A percentile compares a stretch with the other conserved stretches of the same genome.
Conservation (phyloP, 495 filamentous ascomycete species). For the Podospora tetraspora region DNA sequence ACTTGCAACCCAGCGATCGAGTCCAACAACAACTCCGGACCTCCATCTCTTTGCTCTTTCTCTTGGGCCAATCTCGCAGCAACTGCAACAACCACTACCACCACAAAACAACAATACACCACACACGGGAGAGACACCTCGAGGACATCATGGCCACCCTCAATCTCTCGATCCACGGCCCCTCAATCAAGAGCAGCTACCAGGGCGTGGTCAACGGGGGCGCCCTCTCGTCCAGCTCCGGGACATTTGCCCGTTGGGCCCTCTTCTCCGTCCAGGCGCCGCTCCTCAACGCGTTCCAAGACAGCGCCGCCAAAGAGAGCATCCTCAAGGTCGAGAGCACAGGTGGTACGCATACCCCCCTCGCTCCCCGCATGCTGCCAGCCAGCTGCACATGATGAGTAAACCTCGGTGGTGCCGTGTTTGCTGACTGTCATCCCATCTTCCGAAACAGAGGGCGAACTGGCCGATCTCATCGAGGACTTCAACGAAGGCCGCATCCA, state of each 20-base stretch:
- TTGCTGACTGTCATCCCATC: constrained; percentile 1
- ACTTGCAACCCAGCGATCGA: not conserved
- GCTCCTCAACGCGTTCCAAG: constrained; percentile 85
- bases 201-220: constrained; percentile 75
- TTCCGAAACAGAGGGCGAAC: constrained; percentile 69
- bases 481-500: constrained; percentile 95
- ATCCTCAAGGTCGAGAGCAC: constrained; percentile 88
- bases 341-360: constrained; percentile 58
- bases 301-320: constrained; percentile 80
- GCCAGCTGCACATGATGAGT: not conserved
- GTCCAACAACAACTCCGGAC: not conserved
- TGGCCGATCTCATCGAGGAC: constrained; percentile 91
- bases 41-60: not conserved
- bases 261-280: constrained; percentile 88
- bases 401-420: not conserved
- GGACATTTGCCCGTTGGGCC: constrained; percentile 69
- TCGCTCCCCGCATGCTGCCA: not conserved
- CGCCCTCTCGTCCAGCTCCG: constrained; percentile 54
- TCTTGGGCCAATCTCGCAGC: not conserved
- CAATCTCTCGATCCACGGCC: constrained; percentile 84
- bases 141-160: constrained; percentile 70
- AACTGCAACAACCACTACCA: not conserved
- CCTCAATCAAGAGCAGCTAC: constrained; percentile 90
- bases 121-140: not conserved
- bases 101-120: not conserved